Evolutionary conservation across 2,329 filamentous ascomycete species (phyloP), one percentile per base, ranked within the genome.

Genomic region (Phialophora chinensis): DNA sequence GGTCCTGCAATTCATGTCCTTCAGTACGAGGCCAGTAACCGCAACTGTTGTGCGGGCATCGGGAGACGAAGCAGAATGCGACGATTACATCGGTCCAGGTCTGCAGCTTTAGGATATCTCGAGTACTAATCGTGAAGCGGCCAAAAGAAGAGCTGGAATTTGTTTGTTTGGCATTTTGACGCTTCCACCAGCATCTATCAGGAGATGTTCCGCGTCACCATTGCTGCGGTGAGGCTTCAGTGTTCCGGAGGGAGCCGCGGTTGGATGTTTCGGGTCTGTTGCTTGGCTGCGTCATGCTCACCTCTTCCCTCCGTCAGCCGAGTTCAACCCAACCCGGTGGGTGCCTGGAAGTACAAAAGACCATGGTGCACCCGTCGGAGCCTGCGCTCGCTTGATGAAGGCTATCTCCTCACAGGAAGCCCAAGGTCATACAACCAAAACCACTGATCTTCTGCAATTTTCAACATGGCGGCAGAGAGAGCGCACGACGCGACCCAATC

Each of bases 401-500:
- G 27, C 7, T 23, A n/a, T 7, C 6, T 20, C 23, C 49, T 23
- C 1, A 20, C 20, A 52, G 20, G 20, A 52, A 25, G 10, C 20
- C 20, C 20, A 12, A 23, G 25, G 4, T 49, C 44, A 49, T 49
- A n/a, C 20, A 23, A 20, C 17, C 49, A 14, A 52, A 25, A 27
- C 20, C 20, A n/a, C 17, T n/a, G 14, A 44, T 2, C 17, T 17
- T 44, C 2, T 44, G 14, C 53, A 20, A 10, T 31, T 11, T 20
- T 35, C 53, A 27, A 7, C 53, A 33, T 33, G 38, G 62, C 65
- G 52, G 58, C 62, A 20, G 50, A 64, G 25, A 61, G 54, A 44
- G 23, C 65, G 12, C 61, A 64, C 11, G 20, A 65, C 14, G 44
- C 42, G 10, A 53, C 66, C 3, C 52, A 66, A 42, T 44, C 54